Percentiles rank a stretch among this genome's conserved stretches.
Evolutionary conservation across 768 basidiomycete species (phyloP).

Genomic region (Lanmaoa rubissima): DNA sequence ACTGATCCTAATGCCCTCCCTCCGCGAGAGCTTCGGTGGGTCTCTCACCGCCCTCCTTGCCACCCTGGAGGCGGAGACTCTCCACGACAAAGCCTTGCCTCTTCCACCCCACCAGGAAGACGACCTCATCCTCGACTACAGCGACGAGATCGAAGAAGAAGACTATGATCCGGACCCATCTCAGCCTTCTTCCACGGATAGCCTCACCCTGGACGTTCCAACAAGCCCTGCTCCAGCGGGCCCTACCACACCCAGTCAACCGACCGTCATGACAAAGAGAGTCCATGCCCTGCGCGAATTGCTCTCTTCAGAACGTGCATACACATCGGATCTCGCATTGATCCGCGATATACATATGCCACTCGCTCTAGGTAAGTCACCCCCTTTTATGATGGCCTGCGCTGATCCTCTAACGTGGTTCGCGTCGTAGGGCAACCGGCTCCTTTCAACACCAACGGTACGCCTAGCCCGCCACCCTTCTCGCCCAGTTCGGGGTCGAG

Average conservation of each 20-base stretch:
- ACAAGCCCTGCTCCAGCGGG: slow-evolving; percentile 2
- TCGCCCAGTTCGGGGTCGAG: slow-evolving; percentile 36
- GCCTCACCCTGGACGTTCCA: slow-evolving; percentile 22
- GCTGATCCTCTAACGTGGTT: slow-evolving; percentile 11
- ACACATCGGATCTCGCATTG: slow-evolving; percentile 79
- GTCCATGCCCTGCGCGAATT: slow-evolving; percentile 76
- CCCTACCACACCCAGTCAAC: slow-evolving; percentile 30
- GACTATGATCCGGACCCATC: slow-evolving; percentile 28
- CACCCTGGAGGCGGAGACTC: slow-evolving; percentile 29
- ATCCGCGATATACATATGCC: slow-evolving; percentile 79
- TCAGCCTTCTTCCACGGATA: slow-evolving; percentile 25
- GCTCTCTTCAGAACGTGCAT: slow-evolving; percentile 75
- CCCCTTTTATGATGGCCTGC: slow-evolving; percentile 1
- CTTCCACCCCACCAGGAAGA: slow-evolving; percentile 30
- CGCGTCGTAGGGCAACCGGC: slow-evolving; percentile 38
- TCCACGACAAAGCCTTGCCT: slow-evolving; percentile 32
- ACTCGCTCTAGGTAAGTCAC: slow-evolving; percentile 63
- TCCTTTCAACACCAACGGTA: slow-evolving; percentile 33
- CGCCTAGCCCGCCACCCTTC: slow-evolving; percentile 27
- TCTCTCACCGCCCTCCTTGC: slow-evolving; percentile 33
- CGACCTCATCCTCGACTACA: slow-evolving; percentile 19
- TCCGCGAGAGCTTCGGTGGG: slow-evolving; percentile 32
- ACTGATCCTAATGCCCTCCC: slow-evolving; percentile 28
- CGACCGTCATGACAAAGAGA: slow-evolving; percentile 56
- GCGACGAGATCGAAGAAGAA: slow-evolving; percentile 26